Evolutionary conservation across 2,329 filamentous ascomycete species (phyloP), one percentile per base, ranked within the genome.

Genomic region (Fusarium chlamydosporum): DNA sequence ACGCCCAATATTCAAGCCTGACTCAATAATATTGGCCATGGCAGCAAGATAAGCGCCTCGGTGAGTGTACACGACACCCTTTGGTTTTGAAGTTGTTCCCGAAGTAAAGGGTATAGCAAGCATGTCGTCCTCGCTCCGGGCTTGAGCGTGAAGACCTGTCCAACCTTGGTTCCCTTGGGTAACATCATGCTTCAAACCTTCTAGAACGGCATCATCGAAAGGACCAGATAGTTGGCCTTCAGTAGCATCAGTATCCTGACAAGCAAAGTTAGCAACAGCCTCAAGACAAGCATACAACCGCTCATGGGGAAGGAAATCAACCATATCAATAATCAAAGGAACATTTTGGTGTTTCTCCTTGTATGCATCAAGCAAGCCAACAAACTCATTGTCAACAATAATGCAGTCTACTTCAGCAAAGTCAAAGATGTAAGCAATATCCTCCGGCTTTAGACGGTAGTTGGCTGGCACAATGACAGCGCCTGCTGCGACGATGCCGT

Each of bases 61-160:
- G 78, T 98, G 93, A 2, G 93, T 97, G 76, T 92, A 97, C 56
- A 97, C 89, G 4, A 97, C 95, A 7, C 96, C 96, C 79, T 99
- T 98, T 3, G 96, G 96, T 31, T 87, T 85, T 1, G 94, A 94
- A 0, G 96, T 98, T 1, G 96, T 98, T 6, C 95, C 95, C 29
- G 92, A 96, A 0, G 96, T 99, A 78, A 98, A 98, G 2, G 95
- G 93, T 56, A 99, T 88, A 4, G 94, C 93, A 64, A 98, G 86
- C 71, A 93, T 86, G 63, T 89, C 89, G 70, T 97, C 91, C 77
- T 99, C 96, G 72, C 93, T 86, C 2, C 84, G 82, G 4, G 87
- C 86, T 70, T 94, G 90, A 3, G 88, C 85, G 65, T 92, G 86
- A 26, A 98, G 85, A 1, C 88, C 92, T 15, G 84, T 85, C 95